Conservation (phyloP, 345 rosid genomes). For the Excoecaria agallocha region DNA sequence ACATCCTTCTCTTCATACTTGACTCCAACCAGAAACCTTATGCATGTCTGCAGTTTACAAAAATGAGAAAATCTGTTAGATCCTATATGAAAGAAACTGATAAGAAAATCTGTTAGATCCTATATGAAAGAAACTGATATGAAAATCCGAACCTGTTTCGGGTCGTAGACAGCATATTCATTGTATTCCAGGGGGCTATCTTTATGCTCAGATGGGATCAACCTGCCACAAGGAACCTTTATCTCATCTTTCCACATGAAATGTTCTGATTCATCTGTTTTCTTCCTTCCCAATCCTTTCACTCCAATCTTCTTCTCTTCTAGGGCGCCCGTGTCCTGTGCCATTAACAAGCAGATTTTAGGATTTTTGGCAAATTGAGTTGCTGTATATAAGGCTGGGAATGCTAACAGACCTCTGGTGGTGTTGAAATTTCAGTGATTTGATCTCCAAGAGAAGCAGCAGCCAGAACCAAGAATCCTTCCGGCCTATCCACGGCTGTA, state of each 20-base stretch:
- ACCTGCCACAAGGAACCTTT: constrained; percentile 66
- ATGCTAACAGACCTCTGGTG: constrained; percentile 44
- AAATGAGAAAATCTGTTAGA: neutral
- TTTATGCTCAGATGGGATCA: constrained; percentile 56
- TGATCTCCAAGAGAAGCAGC: constrained; percentile 59
- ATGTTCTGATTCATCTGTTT: constrained; percentile 66
- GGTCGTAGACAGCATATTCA: constrained; percentile 75
- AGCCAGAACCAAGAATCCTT: constrained; percentile 69
- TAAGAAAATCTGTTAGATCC: no score
- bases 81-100: no score
- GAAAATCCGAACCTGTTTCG: constrained; percentile 58
- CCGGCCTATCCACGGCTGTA: constrained; percentile 68
- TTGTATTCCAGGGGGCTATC: constrained; percentile 72
- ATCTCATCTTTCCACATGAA: constrained; percentile 56
- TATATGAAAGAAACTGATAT: no score
- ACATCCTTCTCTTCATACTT: constrained; percentile 60
- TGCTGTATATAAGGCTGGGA: no score
- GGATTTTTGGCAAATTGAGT: neutral
- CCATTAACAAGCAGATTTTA: neutral
- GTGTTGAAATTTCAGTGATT: constrained; percentile 38
- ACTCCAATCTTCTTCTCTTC: constrained; percentile 68
- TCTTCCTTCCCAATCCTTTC: constrained; percentile 73
- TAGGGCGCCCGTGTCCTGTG: constrained; percentile 17
- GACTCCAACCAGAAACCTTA: constrained; percentile 66
- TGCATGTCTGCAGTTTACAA: constrained; percentile 45